Conservation (phyloP, 2,329 filamentous ascomycete species). For the Exophiala aquamarina region DNA sequence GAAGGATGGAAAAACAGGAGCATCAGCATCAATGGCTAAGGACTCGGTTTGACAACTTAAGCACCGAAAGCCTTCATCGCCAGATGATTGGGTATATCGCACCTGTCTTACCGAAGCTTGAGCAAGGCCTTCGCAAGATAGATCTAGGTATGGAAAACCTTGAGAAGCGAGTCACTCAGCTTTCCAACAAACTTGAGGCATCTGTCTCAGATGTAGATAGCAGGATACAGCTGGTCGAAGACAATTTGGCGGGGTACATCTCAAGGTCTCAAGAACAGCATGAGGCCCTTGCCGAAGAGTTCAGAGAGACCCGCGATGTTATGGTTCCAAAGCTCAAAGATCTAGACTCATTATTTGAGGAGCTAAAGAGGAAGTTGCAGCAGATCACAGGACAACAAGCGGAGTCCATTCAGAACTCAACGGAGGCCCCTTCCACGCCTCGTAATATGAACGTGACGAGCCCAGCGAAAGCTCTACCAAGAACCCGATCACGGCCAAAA, state of each 20-base stretch:
- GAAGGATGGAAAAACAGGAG: conserved; percentile 3
- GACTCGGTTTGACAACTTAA: conserved; percentile 18
- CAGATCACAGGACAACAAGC: too few species aligned
- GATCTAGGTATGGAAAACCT: neutral
- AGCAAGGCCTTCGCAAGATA: conserved; percentile 8
- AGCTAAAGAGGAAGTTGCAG: conserved; percentile 1
- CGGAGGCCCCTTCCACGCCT: too few species aligned
- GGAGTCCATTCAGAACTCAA: too few species aligned
- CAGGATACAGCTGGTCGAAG: neutral
- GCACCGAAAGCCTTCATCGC: conserved; percentile 7
- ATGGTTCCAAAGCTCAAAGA: neutral
- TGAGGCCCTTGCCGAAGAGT: conserved; percentile 1
- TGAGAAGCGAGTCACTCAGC: neutral
- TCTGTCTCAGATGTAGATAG: neutral
- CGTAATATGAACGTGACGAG: too few species aligned
- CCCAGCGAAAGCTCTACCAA: too few species aligned
- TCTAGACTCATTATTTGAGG: neutral
- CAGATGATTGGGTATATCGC: conserved; percentile 8
- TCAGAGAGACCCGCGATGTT: conserved; percentile 3
- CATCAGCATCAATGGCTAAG: conserved; percentile 11
- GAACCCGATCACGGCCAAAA: too few species aligned
- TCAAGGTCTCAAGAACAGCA: neutral
- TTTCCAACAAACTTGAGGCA: conserved; percentile 4
- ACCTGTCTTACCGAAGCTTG: conserved; percentile 15
- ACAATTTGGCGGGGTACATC: neutral